These are phyloP conservation scores for Rhypophila decipiens DNA, from an alignment of 495 filamentous ascomycete species.

Conservation along the genomic window DNA sequence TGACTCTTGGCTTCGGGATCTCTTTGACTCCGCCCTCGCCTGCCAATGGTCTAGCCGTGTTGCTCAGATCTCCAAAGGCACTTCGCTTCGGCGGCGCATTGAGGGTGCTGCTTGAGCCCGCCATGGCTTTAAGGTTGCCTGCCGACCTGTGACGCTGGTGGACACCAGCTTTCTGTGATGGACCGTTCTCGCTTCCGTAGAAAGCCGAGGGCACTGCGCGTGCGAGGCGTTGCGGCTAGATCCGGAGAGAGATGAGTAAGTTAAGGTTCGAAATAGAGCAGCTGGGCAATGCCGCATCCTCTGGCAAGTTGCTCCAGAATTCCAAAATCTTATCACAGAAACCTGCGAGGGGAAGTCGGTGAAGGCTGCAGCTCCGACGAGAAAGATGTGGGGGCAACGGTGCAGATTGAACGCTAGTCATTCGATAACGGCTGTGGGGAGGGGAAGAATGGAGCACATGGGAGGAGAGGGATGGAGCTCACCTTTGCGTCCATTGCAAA, in stretches of 20 bases:
- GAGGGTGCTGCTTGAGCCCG: conserved; percentile 49
- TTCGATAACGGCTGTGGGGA: conserved; percentile 6
- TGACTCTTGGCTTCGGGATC: conserved; percentile 13
- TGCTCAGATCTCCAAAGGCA: conserved; percentile 77
- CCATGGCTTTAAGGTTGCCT: conserved; percentile 54
- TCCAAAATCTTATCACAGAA: no score
- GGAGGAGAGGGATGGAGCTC: conserved; percentile 5
- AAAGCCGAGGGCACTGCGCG: conserved; percentile 53
- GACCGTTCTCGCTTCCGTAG: conserved; percentile 66
- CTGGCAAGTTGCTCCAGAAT: no score
- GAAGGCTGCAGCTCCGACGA: no score
- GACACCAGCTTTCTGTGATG: conserved; percentile 52
- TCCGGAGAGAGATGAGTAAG: neutral
- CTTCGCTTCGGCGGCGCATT: conserved; percentile 68
- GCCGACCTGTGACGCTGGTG: conserved; percentile 82
- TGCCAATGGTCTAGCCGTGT: conserved; percentile 51
- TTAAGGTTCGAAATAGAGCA: neutral
- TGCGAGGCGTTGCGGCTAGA: conserved; percentile 64
- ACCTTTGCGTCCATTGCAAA: conserved; percentile 39
- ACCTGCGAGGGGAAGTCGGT: no score
- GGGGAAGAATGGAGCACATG: conserved; percentile 6
- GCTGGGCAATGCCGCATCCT: no score
- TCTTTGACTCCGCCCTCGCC: conserved; percentile 46
- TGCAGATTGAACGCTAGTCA: neutral
- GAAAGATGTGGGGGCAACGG: neutral